Percentiles rank a stretch among this genome's conserved stretches.
Evolutionary conservation across 2,329 filamentous ascomycete genomes (phyloP).

Genomic region (Pyricularia sp.): DNA sequence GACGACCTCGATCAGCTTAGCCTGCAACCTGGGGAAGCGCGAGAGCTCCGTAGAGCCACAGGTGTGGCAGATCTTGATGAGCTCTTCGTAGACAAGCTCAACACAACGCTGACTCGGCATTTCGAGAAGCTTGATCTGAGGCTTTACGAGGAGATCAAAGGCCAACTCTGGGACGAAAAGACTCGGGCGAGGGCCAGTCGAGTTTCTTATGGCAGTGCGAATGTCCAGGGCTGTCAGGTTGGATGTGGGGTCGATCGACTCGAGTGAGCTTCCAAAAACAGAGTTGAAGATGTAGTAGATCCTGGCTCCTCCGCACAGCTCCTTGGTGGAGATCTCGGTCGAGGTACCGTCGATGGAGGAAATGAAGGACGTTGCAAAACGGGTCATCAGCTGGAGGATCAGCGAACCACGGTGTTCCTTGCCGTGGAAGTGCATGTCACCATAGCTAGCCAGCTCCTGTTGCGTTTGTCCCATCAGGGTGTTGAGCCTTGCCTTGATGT

Average conservation of each 20-base stretch:
- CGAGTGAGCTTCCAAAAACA: slow-evolving; percentile 90
- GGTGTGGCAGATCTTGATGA: slow-evolving; percentile 99
- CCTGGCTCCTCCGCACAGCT: slow-evolving; percentile 83
- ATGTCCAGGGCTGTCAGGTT: slow-evolving; percentile 94
- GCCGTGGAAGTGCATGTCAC: slow-evolving; percentile 92
- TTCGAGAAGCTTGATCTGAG: slow-evolving; percentile 94
- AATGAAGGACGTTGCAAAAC: slow-evolving; percentile 95
- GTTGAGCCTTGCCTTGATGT: slow-evolving; percentile 96
- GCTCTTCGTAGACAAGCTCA: slow-evolving; percentile 93
- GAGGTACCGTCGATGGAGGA: slow-evolving; percentile 98
- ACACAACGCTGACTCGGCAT: slow-evolving; percentile 92
- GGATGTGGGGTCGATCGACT: slow-evolving; percentile 89
- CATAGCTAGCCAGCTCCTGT: slow-evolving; percentile 94
- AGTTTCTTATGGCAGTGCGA: slow-evolving; percentile 93
- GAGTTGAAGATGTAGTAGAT: slow-evolving; percentile 99
- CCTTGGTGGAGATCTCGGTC: slow-evolving; percentile 96
- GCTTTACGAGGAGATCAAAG: slow-evolving; percentile 94
- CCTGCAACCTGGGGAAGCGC: slow-evolving; percentile 83
- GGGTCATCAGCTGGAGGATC: slow-evolving; percentile 94
- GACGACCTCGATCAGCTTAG: slow-evolving; percentile 94
- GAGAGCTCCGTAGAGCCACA: slow-evolving; percentile 91
- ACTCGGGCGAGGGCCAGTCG: slow-evolving; percentile 86
- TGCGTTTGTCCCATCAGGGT: slow-evolving; percentile 99
- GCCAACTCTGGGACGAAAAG: slow-evolving; percentile 96
- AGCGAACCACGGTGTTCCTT: slow-evolving; percentile 93